phyloP scores from a whole-genome alignment of 2,329 filamentous ascomycete species.

The Monilinia polystroma region DNA sequence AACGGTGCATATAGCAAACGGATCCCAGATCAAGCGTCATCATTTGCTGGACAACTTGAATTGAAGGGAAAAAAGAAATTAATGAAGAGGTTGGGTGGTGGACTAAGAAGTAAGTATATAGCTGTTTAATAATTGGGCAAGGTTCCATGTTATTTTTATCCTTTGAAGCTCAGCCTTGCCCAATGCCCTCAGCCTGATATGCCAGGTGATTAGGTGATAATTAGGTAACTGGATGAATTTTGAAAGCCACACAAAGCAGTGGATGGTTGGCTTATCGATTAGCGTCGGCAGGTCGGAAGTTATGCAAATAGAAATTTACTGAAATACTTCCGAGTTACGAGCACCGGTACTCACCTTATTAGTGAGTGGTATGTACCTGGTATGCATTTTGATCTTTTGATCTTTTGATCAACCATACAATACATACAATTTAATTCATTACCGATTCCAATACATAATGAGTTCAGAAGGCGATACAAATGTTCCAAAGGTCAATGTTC shows the following conservation, averaged over 20 bases:
- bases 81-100: conserved; percentile 24
- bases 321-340: no score
- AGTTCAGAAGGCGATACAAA: conserved; percentile 8
- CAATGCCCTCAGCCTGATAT: not conserved
- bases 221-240: no score
- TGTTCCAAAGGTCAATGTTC: not conserved
- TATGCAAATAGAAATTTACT: not conserved
- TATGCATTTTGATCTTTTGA: not conserved
- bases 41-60: not conserved
- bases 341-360: not conserved
- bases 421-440: not conserved
- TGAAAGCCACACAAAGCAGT: no score
- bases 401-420: no score
- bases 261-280: no score
- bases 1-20: conserved; percentile 17
- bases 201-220: no score
- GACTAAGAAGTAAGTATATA: not conserved
- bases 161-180: not conserved
- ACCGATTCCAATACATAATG: not conserved
- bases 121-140: no score
- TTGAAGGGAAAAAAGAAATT: conserved; percentile 15
- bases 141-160: not conserved
- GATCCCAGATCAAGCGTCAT: conserved; percentile 6
- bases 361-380: not conserved
- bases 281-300: not conserved